phyloP scores from a whole-genome alignment of 257 asterid genomes.

The Primulina huaijiensis region DNA sequence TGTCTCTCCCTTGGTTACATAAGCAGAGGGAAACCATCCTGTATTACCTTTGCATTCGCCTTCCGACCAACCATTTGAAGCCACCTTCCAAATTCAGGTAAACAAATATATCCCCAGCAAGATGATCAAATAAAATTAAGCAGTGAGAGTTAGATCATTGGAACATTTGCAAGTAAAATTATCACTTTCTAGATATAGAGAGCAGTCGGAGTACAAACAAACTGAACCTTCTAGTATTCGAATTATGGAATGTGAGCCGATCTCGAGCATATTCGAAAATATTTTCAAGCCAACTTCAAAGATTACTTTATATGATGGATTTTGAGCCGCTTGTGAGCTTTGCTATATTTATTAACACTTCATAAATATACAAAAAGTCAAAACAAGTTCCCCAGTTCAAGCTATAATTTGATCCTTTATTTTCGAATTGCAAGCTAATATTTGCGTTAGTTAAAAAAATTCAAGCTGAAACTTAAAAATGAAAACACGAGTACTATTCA shows the following conservation, averaged over 20 bases:
- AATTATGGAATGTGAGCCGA: no score
- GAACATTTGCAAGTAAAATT: not conserved
- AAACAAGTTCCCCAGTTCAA: no score
- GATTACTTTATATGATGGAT: no score
- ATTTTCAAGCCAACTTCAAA: no score
- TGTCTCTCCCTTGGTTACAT: conserved; percentile 51
- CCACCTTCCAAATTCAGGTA: conserved; percentile 39
- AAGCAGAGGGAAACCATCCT: conserved; percentile 98
- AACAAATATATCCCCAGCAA: conserved; percentile 9
- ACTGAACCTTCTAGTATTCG: no score
- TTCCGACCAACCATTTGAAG: conserved; percentile 92
- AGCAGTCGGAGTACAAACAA: not conserved
- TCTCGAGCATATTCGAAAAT: not conserved
- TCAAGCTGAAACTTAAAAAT: no score
- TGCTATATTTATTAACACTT: not conserved
- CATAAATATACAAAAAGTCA: not conserved
- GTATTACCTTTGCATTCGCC: conserved; percentile 86
- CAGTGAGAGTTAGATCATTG: not conserved
- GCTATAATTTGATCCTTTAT: no score
- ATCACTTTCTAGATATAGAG: not conserved
- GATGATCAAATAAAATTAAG: not conserved
- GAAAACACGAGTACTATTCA: not conserved
- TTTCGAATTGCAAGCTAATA: no score
- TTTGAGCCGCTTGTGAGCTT: no score
- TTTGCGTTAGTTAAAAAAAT: no score